Evolutionary conservation across 2,329 filamentous ascomycete genomes (phyloP).

Genomic region (Cytospora chrysosperma): DNA sequence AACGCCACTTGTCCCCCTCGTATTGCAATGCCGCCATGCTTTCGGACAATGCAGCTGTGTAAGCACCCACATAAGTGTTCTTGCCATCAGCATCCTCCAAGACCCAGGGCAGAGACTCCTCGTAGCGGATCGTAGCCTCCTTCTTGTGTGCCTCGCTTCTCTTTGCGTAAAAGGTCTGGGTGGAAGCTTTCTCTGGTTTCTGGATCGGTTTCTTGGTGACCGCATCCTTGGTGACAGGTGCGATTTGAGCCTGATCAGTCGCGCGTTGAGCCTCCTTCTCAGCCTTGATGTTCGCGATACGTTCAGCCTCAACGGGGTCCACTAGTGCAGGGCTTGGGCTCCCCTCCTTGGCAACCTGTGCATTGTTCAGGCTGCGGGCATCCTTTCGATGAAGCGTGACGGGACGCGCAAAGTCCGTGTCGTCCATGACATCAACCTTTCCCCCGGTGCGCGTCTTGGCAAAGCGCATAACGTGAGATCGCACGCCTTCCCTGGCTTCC

Average conservation of each 20-base stretch:
- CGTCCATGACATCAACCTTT: constrained; percentile 62
- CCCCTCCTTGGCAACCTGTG: constrained; percentile 60
- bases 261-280: constrained; percentile 85
- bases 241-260: constrained; percentile 87
- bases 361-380: constrained; percentile 66
- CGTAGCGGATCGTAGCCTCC: constrained; percentile 73
- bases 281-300: constrained; percentile 67
- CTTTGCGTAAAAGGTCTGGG: constrained; percentile 80
- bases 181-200: constrained; percentile 73
- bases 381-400: constrained; percentile 88
- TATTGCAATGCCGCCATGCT: constrained; percentile 79
- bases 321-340: constrained; percentile 41
- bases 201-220: constrained; percentile 48
- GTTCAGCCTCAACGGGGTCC: constrained; percentile 60
- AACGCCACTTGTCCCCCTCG: constrained; percentile 67
- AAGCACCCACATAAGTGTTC: constrained; percentile 89
- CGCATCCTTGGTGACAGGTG: constrained; percentile 66
- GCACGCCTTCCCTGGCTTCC: constrained; percentile 72
- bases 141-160: constrained; percentile 77
- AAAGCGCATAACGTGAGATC: constrained; percentile 86
- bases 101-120: constrained; percentile 95
- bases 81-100: constrained; percentile 95
- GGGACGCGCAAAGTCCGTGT: constrained; percentile 81
- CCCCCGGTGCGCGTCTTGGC: constrained; percentile 57
- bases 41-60: constrained; percentile 84